Evolutionary conservation across 495 filamentous ascomycete species (phyloP), one percentile per base, ranked within the genome.

Genomic region (Extremus antarcticus): DNA sequence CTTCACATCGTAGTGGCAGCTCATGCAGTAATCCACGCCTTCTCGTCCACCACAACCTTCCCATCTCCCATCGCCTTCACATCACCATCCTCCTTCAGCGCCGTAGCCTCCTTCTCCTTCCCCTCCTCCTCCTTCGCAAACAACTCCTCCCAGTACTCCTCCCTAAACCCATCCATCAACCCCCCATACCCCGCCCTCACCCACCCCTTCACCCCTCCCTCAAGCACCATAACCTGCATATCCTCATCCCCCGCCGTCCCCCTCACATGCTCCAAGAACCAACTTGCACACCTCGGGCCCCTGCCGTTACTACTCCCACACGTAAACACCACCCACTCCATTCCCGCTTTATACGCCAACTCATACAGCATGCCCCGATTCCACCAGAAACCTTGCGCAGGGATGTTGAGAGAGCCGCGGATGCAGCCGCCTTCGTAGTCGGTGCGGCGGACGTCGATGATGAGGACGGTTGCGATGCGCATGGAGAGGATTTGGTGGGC

Each of bases 151-250:
- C 75, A 78, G 57, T 70, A 70, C 53, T 70, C 61, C 47, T 71
- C 65, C 48, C 75, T 71, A 63, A 69, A 78, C 0, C 68, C 70
- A 48, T 78, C 76, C 61, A 78, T 67, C 59, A 76, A 63, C 16
- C 64, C 16, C 9, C 50, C 62, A 43, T 59, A 71, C 47, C 74
- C 76, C 32, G 61, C 69, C 61, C 72, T 72, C 0, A 73, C 70
- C 75, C 75, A 76, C 2, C 72, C 74, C 43, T 73, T 70, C 51
- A 77, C 70, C 2, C 74, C 75, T n/a, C 75, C 73, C 16, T 65
- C 66, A 41, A 78, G 65, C 3, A 72, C 71, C 52, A 71, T 54
- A 11, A 74, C 68, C 56, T 74, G 56, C 50, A 78, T 60, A 10
- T 63, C 53, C 25, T 71, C 61, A 8, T 65, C 65, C 54, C 74